phyloP scores from a whole-genome alignment of 2,329 filamentous ascomycete species.

The Ophiostoma angusticollis region DNA sequence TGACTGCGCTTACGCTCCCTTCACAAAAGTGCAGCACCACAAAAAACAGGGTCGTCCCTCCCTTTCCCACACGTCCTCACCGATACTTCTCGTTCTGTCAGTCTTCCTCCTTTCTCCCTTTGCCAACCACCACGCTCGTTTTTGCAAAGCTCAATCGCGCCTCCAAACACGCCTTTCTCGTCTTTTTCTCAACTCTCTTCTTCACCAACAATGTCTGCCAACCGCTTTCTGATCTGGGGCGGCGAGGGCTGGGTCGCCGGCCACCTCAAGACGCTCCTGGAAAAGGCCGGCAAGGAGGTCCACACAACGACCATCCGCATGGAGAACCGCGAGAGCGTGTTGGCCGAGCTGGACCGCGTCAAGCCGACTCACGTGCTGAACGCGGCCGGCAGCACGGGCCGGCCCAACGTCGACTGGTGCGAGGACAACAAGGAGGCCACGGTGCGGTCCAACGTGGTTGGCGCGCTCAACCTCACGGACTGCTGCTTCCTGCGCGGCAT shows the following conservation, averaged over 20 bases:
- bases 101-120: background rate
- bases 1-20: no score
- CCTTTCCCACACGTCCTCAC: no score
- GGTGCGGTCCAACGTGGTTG: slow-evolving; percentile 54
- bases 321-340: slow-evolving; percentile 47
- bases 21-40: no score
- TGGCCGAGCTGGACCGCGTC: slow-evolving; percentile 41
- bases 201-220: slow-evolving; percentile 16
- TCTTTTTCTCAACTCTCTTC: background rate
- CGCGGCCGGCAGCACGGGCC: slow-evolving; percentile 51
- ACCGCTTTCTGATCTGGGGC: slow-evolving; percentile 52
- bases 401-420: slow-evolving; percentile 59
- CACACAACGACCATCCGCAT: slow-evolving; percentile 49
- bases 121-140: no score
- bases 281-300: slow-evolving; percentile 47
- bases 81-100: no score
- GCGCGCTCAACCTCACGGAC: slow-evolving; percentile 50
- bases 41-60: no score
- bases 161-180: no score
- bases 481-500: slow-evolving; percentile 44
- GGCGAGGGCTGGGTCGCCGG: slow-evolving; percentile 50
- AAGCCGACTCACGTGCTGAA: slow-evolving; percentile 56
- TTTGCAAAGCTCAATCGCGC: no score
- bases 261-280: slow-evolving; percentile 45
- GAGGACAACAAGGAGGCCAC: slow-evolving; percentile 57